Conservation (phyloP, 2,329 filamentous ascomycete species). For the Ascochyta clinopodiicola region DNA sequence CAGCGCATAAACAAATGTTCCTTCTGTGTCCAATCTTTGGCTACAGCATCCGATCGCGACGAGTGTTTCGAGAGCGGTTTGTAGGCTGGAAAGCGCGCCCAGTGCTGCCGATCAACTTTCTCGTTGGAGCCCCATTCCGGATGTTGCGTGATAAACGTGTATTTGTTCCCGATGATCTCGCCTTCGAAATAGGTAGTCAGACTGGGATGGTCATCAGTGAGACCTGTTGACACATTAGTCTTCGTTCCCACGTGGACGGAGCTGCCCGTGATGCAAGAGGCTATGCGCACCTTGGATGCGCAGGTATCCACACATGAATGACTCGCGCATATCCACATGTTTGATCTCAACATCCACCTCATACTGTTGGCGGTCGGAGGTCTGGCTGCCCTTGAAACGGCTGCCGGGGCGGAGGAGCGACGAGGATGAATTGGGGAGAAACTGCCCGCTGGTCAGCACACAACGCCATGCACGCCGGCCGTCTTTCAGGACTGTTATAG, state of each 20-base stretch:
- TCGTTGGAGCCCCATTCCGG: conserved; percentile 89
- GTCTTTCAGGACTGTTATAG: neutral
- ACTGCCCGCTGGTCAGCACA: conserved; percentile 55
- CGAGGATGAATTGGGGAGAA: conserved; percentile 79
- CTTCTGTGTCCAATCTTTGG: conserved; percentile 74
- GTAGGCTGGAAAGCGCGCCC: conserved; percentile 89
- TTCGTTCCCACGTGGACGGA: neutral
- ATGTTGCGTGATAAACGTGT: conserved; percentile 91
- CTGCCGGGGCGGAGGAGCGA: conserved; percentile 87
- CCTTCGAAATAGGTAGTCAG: conserved; percentile 98
- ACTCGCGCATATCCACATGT: conserved; percentile 92
- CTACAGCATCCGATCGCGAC: conserved; percentile 64
- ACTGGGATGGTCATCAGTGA: conserved; percentile 96
- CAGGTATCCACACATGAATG: conserved; percentile 92
- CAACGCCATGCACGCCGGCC: neutral
- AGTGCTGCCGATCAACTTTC: conserved; percentile 91
- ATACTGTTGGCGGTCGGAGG: conserved; percentile 91
- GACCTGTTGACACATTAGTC: conserved; percentile 61
- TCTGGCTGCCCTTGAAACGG: conserved; percentile 87
- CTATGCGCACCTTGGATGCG: conserved; percentile 80
- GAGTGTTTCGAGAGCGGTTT: conserved; percentile 73
- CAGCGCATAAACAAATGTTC: conserved; percentile 98
- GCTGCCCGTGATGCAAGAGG: neutral
- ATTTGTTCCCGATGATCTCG: conserved; percentile 94
- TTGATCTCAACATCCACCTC: conserved; percentile 97